Base-by-base conservation (phyloP, 306 rosid genomes). In the Malus orientalis region DNA sequence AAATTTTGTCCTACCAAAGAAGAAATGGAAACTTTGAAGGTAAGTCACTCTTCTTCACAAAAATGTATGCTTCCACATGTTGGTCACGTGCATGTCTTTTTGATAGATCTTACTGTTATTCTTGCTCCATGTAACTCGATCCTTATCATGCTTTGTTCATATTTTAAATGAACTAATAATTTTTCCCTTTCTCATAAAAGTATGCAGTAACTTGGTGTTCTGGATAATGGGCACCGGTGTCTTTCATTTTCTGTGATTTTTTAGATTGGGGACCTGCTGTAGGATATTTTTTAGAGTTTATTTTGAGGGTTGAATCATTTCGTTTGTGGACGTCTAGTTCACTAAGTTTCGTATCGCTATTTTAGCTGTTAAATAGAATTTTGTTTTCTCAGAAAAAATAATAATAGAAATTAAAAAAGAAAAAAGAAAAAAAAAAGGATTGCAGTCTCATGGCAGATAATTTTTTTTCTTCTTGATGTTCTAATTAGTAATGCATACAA, bases 1-100 rank as follows among this genome's bases (percentile, higher is more conserved):
- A 92, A 91, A 79, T 95, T 95, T 87, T 92, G 97, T 79, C 98
- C 98, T 57, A 87, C 97, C 40, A 92, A 92, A 80, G 98, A 95
- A 85, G 97, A 95, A 81, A 95, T 95, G 97, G 98, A 95, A 81
- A 84, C 88, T 27, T 80, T 95, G 70, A 92, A 88, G 97, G 98
- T 92, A 82, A 62, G 67, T 51, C 30, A 33, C 60, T 47, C 60
- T 14, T n/a, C 22, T 58, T 73, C 3, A 0, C n/a, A 45, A 18
- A 40, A 67, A 44, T 58, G 19, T 11, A 49, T 76, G 36, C 38
- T 30, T 47, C 58, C 22, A 51, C 63, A 15, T 72, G 22, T 66
- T 63, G 44, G 62, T 45, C 27, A 10, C 40, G 44, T 18, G 38
- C 23, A 8, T 65, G 66, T 40, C 15, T 42, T 42, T 27, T 18